These are phyloP conservation scores for Colletotrichum sp. DNA, from an alignment of 2,329 filamentous ascomycete species.

Conservation along the genomic window DNA sequence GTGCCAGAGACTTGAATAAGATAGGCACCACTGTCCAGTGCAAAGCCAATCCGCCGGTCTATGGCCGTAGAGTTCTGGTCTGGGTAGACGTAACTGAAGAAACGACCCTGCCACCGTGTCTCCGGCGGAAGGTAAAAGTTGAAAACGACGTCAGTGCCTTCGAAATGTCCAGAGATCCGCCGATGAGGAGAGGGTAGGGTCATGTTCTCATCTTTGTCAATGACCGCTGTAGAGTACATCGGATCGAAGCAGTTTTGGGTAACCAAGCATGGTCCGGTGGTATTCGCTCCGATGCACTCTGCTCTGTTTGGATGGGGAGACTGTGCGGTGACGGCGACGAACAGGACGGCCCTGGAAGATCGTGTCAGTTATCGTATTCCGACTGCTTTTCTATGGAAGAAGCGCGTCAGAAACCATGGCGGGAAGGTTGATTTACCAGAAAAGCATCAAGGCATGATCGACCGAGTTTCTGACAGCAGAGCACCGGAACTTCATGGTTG, in stretches of 20 bases:
- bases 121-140: conserved; percentile 25
- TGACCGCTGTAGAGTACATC: background rate
- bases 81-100: conserved; percentile 27
- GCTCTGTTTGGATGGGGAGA: background rate
- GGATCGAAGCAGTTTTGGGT: background rate
- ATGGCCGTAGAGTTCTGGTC: conserved; percentile 8
- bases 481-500: background rate
- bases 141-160: conserved; percentile 22
- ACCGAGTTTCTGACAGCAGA: background rate
- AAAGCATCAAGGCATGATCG: background rate
- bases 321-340: background rate
- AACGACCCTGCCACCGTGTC: conserved; percentile 18
- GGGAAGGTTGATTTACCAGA: background rate
- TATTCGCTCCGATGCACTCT: background rate
- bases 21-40: conserved; percentile 23
- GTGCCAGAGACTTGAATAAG: conserved; percentile 20
- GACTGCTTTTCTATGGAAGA: background rate
- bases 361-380: fast-evolving
- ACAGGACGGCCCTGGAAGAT: background rate
- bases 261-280: background rate
- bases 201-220: background rate
- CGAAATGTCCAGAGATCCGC: conserved; percentile 23
- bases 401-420: background rate
- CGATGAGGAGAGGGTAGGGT: conserved; percentile 14
- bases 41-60: conserved; percentile 18